These are phyloP conservation scores for Pseudopyrenochaeta lycopersici DNA, from an alignment of 2,329 filamentous ascomycete genomes.

Conservation along the genomic window DNA sequence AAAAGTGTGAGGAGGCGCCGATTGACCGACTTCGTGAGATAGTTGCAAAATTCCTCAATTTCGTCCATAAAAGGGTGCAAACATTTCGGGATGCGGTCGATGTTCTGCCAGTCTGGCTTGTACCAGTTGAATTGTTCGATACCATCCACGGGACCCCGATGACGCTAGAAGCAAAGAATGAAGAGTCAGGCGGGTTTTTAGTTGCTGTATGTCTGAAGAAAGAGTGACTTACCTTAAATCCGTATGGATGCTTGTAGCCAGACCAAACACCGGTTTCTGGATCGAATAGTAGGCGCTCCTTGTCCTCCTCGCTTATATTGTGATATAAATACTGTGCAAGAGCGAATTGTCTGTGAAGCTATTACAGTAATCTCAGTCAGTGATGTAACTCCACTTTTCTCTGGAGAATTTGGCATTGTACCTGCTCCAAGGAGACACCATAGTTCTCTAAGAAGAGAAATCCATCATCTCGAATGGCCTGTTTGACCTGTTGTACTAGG, in stretches of 20 bases:
- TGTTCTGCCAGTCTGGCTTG: conserved; percentile 55
- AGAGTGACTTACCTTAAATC: conserved; percentile 50
- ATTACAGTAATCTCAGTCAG: neutral
- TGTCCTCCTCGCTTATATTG: conserved; percentile 61
- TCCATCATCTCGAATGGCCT: conserved; percentile 44
- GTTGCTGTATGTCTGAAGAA: neutral
- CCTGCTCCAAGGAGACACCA: conserved; percentile 56
- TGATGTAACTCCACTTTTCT: neutral
- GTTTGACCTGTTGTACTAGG: conserved; percentile 53
- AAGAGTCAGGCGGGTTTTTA: neutral
- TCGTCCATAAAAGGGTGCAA: conserved; percentile 62
- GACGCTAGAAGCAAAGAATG: conserved; percentile 25
- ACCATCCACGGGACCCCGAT: conserved; percentile 56
- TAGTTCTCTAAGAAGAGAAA: conserved; percentile 60
- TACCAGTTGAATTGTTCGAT: conserved; percentile 67
- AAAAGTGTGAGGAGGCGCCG: conserved; percentile 43
- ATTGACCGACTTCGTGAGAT: conserved; percentile 60
- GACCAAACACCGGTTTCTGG: conserved; percentile 61
- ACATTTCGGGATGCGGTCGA: conserved; percentile 56
- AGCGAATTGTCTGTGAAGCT: conserved; percentile 60
- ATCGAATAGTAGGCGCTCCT: conserved; percentile 57
- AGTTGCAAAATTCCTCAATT: conserved; percentile 57
- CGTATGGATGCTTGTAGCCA: conserved; percentile 61
- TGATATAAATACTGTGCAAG: conserved; percentile 61
- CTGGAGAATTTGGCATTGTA: neutral